phyloP scores from a whole-genome alignment of 805 yeast genomes.

The Candida gorgasii region DNA sequence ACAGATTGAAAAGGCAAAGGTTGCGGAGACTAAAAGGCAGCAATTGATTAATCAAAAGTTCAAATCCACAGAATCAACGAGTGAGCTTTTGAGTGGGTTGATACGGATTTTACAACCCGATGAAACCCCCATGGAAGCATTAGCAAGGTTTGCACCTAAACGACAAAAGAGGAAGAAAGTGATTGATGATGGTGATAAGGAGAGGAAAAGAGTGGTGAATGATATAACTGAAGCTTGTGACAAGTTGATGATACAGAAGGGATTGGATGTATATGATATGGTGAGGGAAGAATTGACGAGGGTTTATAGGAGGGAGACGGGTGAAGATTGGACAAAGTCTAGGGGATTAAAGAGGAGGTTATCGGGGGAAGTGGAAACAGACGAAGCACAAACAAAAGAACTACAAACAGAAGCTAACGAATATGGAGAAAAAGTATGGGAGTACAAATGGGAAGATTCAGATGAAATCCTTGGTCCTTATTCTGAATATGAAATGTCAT shows the following conservation, averaged over 20 bases:
- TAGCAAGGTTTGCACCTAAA: constrained; percentile 40
- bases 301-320: constrained; percentile 23
- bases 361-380: constrained; percentile 7
- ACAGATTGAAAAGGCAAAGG: constrained; percentile 37
- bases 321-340: constrained; percentile 18
- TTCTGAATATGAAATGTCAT: constrained; percentile 53
- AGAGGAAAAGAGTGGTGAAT: background rate
- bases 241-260: constrained; percentile 40
- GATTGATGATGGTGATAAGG: background rate
- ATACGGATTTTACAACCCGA: constrained; percentile 53
- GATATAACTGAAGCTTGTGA: constrained; percentile 52
- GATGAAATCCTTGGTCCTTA: constrained; percentile 50
- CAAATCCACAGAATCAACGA: background rate
- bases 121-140: constrained; percentile 60
- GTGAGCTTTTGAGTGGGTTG: constrained; percentile 24
- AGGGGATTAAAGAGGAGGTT: constrained; percentile 21
- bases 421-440: constrained; percentile 40
- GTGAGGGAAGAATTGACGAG: constrained; percentile 57
- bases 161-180: constrained; percentile 19
- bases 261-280: constrained; percentile 51
- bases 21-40: constrained; percentile 32
- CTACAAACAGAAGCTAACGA: constrained; percentile 18
- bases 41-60: constrained; percentile 7
- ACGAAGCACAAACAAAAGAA: constrained; percentile 16
- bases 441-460: constrained; percentile 38